Evolutionary conservation across 345 rosid species (phyloP), one percentile per base, ranked within the genome.

Genomic region (Eutrema japonicum): DNA sequence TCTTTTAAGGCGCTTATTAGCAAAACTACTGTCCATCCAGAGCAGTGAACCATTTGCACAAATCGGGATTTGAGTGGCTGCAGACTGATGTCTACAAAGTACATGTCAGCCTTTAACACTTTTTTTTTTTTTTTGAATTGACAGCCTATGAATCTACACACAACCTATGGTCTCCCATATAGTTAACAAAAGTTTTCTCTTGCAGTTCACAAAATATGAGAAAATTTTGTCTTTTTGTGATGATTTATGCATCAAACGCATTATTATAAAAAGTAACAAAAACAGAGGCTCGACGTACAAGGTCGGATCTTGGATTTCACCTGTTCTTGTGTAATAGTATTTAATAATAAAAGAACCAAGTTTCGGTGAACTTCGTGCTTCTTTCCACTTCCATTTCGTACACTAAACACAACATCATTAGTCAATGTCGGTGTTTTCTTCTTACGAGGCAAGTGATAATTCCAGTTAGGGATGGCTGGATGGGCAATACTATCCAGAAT

Each of bases 401-500:
- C 77, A 66, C 54, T 58, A 58, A 66, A 48, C 32, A 65, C 71
- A 74, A 59, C 55, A 61, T 8, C 63, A 10, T 61, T 26, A 68
- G 57, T 68, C 41, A 68, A 59, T 68, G 79, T 75, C 74, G 79
- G 79, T 68, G 68, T 59, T 43, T 22, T 59, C 55, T 75, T 68
- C 22, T 68, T 10, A 36, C 16, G 45, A 49, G 22, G 63, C 52
- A 22, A 49, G 48, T 14, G 64, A 18, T 26, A 29, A 14, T 46
- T 64, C 65, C 26, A 46, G 9, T 11, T 47, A 54, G 5, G 10
- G 26, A 27, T 49, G 59, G 68, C 85, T 48, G 50, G 57, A 70
- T 32, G 14, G 40, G 48, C 12, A 52, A 46, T 42, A 22, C 6
- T 33, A 72, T 72, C 53, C 37, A 51, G 26, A 53, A 52, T n/a